These are phyloP conservation scores for Lobosporangium transversale DNA, from an alignment of 192 early-diverging fungal species.

Conservation along the genomic window DNA sequence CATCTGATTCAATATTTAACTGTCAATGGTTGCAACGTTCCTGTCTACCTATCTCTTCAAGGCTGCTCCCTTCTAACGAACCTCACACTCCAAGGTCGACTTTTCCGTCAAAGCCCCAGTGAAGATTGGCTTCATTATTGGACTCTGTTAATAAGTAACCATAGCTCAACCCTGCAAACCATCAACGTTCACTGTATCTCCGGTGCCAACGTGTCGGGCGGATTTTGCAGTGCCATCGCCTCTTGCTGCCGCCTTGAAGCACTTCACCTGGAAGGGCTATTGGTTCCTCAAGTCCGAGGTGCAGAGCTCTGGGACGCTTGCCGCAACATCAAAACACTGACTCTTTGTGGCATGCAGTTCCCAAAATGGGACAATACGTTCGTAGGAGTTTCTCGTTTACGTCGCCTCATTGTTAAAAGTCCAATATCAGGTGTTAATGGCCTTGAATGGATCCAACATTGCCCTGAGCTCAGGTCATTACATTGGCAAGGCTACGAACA, in stretches of 20 bases:
- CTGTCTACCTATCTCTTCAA: neutral
- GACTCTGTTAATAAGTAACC: neutral
- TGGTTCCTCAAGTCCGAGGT: neutral
- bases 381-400: neutral
- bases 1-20: slow-evolving; percentile 2
- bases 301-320: slow-evolving; percentile 6
- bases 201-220: neutral
- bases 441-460: neutral
- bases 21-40: neutral
- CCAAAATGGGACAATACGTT: neutral
- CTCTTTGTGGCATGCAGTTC: neutral
- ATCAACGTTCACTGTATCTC: neutral
- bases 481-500: too few species aligned
- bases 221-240: neutral
- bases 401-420: neutral
- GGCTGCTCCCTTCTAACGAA: neutral
- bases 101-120: neutral
- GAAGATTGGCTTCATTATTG: neutral
- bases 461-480: neutral
- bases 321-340: neutral
- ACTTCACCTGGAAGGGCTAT: neutral
- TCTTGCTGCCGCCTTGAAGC: neutral
- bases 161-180: neutral
- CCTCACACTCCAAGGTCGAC: neutral
- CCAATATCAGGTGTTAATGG: neutral